A percentile compares a stretch with the other conserved stretches of the same genome.
These are phyloP conservation scores for Coemansia erecta DNA, from an alignment of 192 early-diverging fungal genomes.

Conservation along the genomic window DNA sequence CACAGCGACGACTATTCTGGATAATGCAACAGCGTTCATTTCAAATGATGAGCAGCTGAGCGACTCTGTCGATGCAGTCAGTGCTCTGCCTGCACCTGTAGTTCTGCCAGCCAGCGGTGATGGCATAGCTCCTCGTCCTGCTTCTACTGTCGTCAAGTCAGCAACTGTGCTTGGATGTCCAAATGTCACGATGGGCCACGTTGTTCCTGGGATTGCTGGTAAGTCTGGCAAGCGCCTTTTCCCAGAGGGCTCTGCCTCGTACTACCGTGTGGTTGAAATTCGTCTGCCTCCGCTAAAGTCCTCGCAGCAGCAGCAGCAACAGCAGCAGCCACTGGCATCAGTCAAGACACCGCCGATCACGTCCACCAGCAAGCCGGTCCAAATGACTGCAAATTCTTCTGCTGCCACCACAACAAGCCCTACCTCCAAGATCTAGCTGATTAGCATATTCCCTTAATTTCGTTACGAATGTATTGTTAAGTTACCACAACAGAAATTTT, in stretches of 20 bases:
- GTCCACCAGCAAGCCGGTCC: too few relatives aligned
- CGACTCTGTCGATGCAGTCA: not conserved
- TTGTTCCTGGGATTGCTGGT: slow-evolving; percentile 39
- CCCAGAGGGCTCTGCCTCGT: slow-evolving; percentile 27
- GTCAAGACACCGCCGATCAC: too few relatives aligned
- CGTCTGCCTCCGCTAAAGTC: slow-evolving; percentile 39
- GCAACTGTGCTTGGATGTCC: not conserved
- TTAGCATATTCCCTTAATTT: not conserved
- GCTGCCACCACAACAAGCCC: too few relatives aligned
- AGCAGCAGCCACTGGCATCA: too few relatives aligned
- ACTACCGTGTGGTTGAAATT: slow-evolving; percentile 43
- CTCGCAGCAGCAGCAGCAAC: not conserved
- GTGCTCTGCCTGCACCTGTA: slow-evolving; percentile 1
- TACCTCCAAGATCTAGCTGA: too few relatives aligned
- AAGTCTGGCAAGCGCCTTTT: slow-evolving; percentile 27
- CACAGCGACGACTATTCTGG: slow-evolving; percentile 5
- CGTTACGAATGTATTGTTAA: too few relatives aligned
- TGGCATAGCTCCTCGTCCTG: not conserved
- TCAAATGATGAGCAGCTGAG: slow-evolving; percentile 2
- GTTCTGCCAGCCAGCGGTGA: not conserved
- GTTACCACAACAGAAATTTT: not conserved
- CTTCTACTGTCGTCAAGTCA: not conserved
- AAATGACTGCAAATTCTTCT: too few relatives aligned
- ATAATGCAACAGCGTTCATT: slow-evolving; percentile 5
- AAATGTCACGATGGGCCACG: slow-evolving; percentile 3